Percentiles rank a stretch among this genome's conserved stretches.
These are phyloP conservation scores for Agaricus blazei DNA, from an alignment of 768 basidiomycete species.

Conservation along the genomic window DNA sequence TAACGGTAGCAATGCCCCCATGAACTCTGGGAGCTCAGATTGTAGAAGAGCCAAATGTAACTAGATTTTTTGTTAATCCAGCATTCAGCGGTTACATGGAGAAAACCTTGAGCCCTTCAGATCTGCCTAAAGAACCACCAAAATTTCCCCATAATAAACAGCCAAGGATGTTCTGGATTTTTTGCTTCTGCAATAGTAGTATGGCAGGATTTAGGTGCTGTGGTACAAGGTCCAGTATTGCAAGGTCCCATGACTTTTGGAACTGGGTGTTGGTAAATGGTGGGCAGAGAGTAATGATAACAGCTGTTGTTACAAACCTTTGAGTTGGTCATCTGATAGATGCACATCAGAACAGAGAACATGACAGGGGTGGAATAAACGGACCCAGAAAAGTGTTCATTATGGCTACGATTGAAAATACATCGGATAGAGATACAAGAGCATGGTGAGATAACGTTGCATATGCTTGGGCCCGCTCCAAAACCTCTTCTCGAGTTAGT, in stretches of 20 bases:
- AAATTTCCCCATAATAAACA: neutral
- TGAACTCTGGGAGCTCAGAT: neutral
- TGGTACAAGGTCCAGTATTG: slow-evolving; percentile 44
- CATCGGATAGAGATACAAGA: slow-evolving; percentile 43
- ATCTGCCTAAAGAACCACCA: neutral
- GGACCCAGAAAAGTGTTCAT: slow-evolving; percentile 44
- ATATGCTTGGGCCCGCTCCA: slow-evolving; percentile 35
- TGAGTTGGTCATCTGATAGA: slow-evolving; percentile 36
- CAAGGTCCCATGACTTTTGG: slow-evolving; percentile 41
- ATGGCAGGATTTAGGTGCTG: slow-evolving; percentile 41
- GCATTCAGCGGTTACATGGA: neutral
- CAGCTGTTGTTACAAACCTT: slow-evolving; percentile 37
- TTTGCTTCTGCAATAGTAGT: slow-evolving; percentile 17
- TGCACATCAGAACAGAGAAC: neutral
- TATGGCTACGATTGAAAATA: slow-evolving; percentile 44
- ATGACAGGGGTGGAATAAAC: slow-evolving; percentile 14
- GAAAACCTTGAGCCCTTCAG: slow-evolving; percentile 2
- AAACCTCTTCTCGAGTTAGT: slow-evolving; percentile 26
- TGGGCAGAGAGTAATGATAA: slow-evolving; percentile 34
- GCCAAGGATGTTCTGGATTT: neutral
- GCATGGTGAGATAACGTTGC: slow-evolving; percentile 48
- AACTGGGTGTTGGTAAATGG: slow-evolving; percentile 30
- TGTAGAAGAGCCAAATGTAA: slow-evolving; percentile 1
- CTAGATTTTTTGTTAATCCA: neutral
- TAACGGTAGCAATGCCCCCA: neutral